Evolutionary conservation across 108 stramenopile genomes (phyloP).

Genomic region (Skeletonema potamos): DNA sequence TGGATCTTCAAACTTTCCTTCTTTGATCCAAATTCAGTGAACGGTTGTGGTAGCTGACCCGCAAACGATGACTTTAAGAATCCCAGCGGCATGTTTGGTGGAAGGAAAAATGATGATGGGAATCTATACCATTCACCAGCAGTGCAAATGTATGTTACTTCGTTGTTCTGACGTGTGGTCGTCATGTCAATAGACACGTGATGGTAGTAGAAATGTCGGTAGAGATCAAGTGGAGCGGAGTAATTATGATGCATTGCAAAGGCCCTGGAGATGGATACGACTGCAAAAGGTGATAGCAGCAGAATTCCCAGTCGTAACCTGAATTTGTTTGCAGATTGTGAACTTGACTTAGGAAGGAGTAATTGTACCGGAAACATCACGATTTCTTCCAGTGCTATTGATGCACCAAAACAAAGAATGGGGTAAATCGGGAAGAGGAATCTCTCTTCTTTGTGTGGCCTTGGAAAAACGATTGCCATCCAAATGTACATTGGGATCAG

Average conservation of each 20-base stretch:
- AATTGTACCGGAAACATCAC: neutral
- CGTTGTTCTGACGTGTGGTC: neutral
- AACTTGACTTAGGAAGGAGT: neutral
- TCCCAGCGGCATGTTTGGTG: conserved; percentile 55
- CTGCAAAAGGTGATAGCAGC: conserved; percentile 34
- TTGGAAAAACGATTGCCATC: conserved; percentile 75
- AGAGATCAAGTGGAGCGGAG: conserved; percentile 71
- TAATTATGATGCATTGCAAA: conserved; percentile 71
- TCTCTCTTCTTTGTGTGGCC: conserved; percentile 97
- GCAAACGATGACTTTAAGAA: conserved; percentile 87
- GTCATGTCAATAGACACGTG: neutral
- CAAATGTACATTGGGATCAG: conserved; percentile 76
- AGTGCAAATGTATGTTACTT: conserved; percentile 65
- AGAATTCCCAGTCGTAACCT: conserved; percentile 5
- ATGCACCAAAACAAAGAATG: conserved; percentile 57
- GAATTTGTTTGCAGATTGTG: neutral
- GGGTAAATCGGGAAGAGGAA: conserved; percentile 95
- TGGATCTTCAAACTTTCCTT: conserved; percentile 17
- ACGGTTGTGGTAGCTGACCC: conserved; percentile 93
- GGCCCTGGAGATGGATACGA: conserved; percentile 62
- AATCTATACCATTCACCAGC: conserved; percentile 98
- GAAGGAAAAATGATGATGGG: conserved; percentile 90
- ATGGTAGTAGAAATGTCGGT: conserved; percentile 45
- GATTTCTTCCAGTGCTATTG: conserved; percentile 23
- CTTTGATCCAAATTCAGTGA: conserved; percentile 59